Evolutionary conservation across 306 rosid genomes (phyloP).

Genomic region (Begonia masoniana): DNA sequence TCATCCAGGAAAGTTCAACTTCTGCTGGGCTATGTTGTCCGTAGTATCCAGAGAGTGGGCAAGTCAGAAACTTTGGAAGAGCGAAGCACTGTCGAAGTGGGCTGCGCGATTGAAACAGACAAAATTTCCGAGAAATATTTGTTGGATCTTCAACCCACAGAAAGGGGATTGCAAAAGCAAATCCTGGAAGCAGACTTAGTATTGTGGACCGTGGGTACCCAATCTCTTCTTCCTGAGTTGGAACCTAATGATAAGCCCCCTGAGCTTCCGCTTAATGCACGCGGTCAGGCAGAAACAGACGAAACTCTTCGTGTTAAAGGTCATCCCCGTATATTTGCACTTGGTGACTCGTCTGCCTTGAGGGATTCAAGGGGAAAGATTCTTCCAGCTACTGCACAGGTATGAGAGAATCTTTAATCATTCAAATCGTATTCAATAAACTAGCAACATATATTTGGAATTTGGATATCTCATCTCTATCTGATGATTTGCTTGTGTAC

Average conservation of each 20-base stretch:
- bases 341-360: constrained; percentile 78
- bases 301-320: constrained; percentile 98
- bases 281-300: constrained; percentile 90
- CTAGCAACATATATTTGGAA: no score
- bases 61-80: constrained; percentile 30
- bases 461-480: not conserved
- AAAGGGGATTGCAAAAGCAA: constrained; percentile 52
- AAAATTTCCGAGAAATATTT: constrained; percentile 37
- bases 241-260: constrained; percentile 37
- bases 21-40: constrained; percentile 72
- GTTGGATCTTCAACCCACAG: constrained; percentile 74
- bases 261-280: constrained; percentile 70
- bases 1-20: constrained; percentile 75
- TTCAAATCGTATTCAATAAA: no score
- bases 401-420: constrained; percentile 2
- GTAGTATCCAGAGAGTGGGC: constrained; percentile 36
- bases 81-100: constrained; percentile 13
- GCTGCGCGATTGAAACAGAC: constrained; percentile 15
- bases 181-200: constrained; percentile 69
- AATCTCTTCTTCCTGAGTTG: constrained; percentile 61
- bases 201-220: constrained; percentile 91
- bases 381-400: constrained; percentile 98
- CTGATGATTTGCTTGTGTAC: constrained; percentile 15
- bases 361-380: constrained; percentile 77
- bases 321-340: constrained; percentile 94